These are phyloP conservation scores for Pseudogymnoascus sp. DNA, from an alignment of 2,329 filamentous ascomycete genomes.

Conservation along the genomic window DNA sequence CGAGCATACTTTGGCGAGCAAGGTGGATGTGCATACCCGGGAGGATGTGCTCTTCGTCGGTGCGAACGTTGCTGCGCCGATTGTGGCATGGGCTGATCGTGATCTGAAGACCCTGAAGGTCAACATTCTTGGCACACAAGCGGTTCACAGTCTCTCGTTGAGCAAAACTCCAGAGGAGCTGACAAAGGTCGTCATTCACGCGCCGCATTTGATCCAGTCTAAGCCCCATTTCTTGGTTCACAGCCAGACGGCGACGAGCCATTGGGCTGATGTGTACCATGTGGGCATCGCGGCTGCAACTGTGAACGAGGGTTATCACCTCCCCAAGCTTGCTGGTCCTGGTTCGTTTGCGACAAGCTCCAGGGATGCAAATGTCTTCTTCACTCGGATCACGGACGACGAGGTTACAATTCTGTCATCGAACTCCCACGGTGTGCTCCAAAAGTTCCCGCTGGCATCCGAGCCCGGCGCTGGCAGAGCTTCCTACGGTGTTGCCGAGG, in stretches of 20 bases:
- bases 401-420: constrained; percentile 73
- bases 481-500: constrained; percentile 71
- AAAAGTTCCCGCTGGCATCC: constrained; percentile 60
- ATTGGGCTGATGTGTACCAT: constrained; percentile 83
- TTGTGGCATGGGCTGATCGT: constrained; percentile 69
- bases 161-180: constrained; percentile 44
- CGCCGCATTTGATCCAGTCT: constrained; percentile 64
- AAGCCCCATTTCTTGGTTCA: constrained; percentile 81
- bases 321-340: constrained; percentile 63
- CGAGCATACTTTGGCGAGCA: constrained; percentile 66
- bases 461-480: constrained; percentile 40
- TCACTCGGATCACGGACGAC: constrained; percentile 71
- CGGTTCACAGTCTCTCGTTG: constrained; percentile 49
- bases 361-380: constrained; percentile 76
- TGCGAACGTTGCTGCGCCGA: constrained; percentile 66
- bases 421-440: constrained; percentile 67
- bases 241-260: constrained; percentile 60
- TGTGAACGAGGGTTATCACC: constrained; percentile 70
- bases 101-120: constrained; percentile 57
- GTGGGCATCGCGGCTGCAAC: constrained; percentile 64
- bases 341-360: constrained; percentile 77
- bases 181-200: constrained; percentile 60
- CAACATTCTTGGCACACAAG: constrained; percentile 61
- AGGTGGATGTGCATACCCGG: constrained; percentile 61
- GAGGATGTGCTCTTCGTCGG: constrained; percentile 69